Conservation (phyloP, 106 monocot species). For the Phalaenopsis aphrodite region DNA sequence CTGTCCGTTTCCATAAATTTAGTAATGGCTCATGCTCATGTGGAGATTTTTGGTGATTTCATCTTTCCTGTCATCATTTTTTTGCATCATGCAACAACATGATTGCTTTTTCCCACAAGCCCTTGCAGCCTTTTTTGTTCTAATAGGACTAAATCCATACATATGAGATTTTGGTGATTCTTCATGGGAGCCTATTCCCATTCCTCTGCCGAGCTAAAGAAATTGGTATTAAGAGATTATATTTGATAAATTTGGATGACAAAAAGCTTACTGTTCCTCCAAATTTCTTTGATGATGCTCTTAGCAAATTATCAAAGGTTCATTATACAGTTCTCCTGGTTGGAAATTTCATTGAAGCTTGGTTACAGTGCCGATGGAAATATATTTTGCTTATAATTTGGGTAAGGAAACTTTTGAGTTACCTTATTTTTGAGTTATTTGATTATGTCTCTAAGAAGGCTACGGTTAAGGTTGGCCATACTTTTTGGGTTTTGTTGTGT, state of each 20-base stretch:
- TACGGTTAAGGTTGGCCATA: background rate
- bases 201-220: background rate
- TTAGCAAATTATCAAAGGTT: background rate
- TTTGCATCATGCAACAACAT: background rate
- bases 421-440: background rate
- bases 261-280: no score
- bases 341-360: background rate
- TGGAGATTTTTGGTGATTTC: slow-evolving; percentile 75
- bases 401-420: background rate
- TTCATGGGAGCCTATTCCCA: background rate
- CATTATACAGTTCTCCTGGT: background rate
- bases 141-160: background rate
- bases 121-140: background rate
- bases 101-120: background rate
- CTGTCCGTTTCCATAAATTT: slow-evolving; percentile 66
- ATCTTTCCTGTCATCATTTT: background rate
- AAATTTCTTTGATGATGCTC: no score
- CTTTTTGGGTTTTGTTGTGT: background rate
- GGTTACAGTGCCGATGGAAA: background rate
- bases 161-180: background rate
- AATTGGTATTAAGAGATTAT: background rate
- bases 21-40: slow-evolving; percentile 64
- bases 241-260: background rate
- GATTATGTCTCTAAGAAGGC: background rate
- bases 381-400: background rate